phyloP scores from a whole-genome alignment of 495 filamentous ascomycete species.

The Aspergillus hancockii region DNA sequence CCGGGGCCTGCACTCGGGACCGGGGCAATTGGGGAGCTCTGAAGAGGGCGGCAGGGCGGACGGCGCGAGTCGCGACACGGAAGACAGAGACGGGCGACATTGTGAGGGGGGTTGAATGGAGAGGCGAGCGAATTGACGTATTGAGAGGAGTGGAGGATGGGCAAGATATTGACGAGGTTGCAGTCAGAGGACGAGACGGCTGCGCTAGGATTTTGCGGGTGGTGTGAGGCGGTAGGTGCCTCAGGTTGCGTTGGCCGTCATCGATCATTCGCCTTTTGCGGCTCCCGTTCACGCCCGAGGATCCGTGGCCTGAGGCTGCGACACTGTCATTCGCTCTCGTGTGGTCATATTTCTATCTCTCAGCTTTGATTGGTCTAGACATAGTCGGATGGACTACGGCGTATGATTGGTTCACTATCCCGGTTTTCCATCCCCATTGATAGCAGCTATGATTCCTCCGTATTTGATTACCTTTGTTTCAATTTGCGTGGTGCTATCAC shows the following conservation, averaged over 20 bases:
- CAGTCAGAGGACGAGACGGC: constrained; percentile 34
- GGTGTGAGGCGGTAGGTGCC: constrained; percentile 43
- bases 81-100: constrained; percentile 72
- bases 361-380: constrained; percentile 31
- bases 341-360: constrained; percentile 28
- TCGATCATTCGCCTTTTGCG: constrained; percentile 19
- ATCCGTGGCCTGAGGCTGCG: constrained; percentile 36
- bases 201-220: constrained; percentile 51
- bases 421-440: neutral
- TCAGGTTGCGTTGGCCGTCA: constrained; percentile 24
- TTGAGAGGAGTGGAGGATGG: constrained; percentile 37
- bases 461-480: too few species aligned
- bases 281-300: constrained; percentile 20
- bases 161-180: constrained; percentile 36
- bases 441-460: too few species aligned
- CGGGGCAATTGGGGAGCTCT: constrained; percentile 58
- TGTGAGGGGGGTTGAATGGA: constrained; percentile 33
- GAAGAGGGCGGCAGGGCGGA: constrained; percentile 61
- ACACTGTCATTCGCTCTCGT: constrained; percentile 25
- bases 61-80: constrained; percentile 67
- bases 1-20: constrained; percentile 56
- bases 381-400: neutral
- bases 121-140: constrained; percentile 33
- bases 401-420: constrained; percentile 13
- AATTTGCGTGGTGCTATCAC: too few species aligned